Percentiles rank a stretch among this genome's conserved stretches.
These are phyloP conservation scores for Dothistroma septosporum DNA, from an alignment of 2,329 filamentous ascomycete genomes.

Conservation along the genomic window DNA sequence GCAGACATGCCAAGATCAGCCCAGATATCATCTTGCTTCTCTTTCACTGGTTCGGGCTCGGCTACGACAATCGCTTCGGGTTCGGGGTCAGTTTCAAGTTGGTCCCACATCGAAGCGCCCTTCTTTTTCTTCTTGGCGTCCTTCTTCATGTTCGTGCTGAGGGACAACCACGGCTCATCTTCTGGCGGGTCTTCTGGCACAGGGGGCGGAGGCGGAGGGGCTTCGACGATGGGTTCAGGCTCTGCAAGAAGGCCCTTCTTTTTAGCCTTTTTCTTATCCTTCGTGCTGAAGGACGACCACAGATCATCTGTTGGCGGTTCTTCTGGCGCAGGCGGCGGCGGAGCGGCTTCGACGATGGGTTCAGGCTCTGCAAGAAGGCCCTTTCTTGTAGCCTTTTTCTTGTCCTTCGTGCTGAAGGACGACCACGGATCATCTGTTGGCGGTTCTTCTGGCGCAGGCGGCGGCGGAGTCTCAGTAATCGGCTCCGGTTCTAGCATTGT, in stretches of 20 bases:
- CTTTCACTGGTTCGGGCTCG: constrained; percentile 38
- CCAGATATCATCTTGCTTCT: constrained; percentile 39
- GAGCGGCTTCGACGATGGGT: constrained; percentile 23
- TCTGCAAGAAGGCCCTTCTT: constrained; percentile 25
- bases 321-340: constrained; percentile 26
- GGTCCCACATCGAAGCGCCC: constrained; percentile 29
- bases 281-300: constrained; percentile 30
- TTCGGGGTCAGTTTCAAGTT: constrained; percentile 19
- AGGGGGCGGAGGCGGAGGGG: constrained; percentile 27
- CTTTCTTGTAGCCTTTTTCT: constrained; percentile 32
- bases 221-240: constrained; percentile 25
- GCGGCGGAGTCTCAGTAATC: constrained; percentile 15
- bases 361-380: constrained; percentile 23
- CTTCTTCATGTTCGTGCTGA: constrained; percentile 35
- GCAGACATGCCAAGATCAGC: constrained; percentile 30
- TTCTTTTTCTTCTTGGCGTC: constrained; percentile 46
- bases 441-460: constrained; percentile 20
- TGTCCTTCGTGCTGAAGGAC: constrained; percentile 30
- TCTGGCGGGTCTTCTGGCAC: constrained; percentile 27
- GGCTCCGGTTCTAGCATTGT: constrained; percentile 24
- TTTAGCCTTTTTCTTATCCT: constrained; percentile 33
- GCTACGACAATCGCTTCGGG: constrained; percentile 14
- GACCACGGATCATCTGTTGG: constrained; percentile 28
- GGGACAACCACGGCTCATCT: constrained; percentile 35
- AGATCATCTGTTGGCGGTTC: constrained; percentile 33